Percentiles rank a stretch among this genome's conserved stretches.
phyloP scores from a whole-genome alignment of 345 rosid genomes.

The Camelina laxa region DNA sequence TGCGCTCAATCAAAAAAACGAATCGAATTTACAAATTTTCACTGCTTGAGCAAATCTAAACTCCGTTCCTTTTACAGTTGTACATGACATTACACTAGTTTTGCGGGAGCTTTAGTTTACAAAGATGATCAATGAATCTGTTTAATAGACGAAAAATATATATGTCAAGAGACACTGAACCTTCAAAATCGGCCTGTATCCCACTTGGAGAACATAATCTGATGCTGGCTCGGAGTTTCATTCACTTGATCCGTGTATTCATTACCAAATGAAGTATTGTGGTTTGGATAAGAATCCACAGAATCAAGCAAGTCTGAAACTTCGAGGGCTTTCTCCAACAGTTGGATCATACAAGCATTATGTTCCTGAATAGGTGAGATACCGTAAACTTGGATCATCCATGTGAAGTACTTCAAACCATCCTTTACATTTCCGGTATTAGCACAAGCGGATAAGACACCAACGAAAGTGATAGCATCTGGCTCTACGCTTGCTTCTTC shows the following conservation, averaged over 20 bases:
- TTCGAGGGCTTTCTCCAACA: constrained; percentile 52
- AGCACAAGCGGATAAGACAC: constrained; percentile 72
- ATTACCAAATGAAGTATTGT: constrained; percentile 25
- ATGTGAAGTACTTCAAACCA: constrained; percentile 51
- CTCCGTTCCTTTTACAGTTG: constrained; percentile 22
- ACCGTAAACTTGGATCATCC: constrained; percentile 54
- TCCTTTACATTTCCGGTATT: constrained; percentile 53
- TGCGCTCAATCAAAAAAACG: too few relatives aligned
- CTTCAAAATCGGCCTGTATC: constrained; percentile 48
- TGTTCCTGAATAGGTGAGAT: constrained; percentile 66
- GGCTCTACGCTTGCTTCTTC: constrained; percentile 51
- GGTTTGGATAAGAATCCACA: constrained; percentile 34
- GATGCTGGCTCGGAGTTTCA: constrained; percentile 29
- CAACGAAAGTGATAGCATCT: constrained; percentile 78
- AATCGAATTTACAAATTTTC: neutral
- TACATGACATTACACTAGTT: constrained; percentile 11
- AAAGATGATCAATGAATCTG: constrained; percentile 23
- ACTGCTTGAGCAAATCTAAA: neutral
- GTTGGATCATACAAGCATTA: constrained; percentile 61
- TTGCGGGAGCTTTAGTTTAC: constrained; percentile 12
- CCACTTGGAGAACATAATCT: constrained; percentile 47
- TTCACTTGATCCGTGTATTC: constrained; percentile 7
- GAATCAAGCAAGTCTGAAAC: constrained; percentile 30
- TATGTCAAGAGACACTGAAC: constrained; percentile 28
- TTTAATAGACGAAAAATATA: neutral